Base-by-base conservation (phyloP, 768 basidiomycete species). In the Termitomyces sp. region DNA sequence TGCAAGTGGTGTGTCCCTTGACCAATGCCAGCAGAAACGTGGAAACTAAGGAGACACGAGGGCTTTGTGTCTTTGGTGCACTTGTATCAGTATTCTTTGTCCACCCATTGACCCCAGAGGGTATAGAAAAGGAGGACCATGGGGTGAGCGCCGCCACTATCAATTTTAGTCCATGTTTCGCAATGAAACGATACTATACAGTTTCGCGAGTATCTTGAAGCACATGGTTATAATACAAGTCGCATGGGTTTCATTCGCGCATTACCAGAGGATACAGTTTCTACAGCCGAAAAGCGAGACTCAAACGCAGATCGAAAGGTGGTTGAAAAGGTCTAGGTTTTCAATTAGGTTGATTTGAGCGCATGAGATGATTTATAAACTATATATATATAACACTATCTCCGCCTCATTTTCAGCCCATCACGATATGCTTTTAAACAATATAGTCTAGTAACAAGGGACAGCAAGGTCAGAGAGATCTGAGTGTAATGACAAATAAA, bases 1-100 rank as follows among this genome's bases (percentile, higher is more conserved):
- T 59, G 91, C 79, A 17, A 88, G 88, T 61, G 87, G 85, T 76
- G 57, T 23, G 60, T 39, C 17, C 9, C n/a, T 4, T 46, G 25
- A 40, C 23, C 39, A n/a, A n/a, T 35, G 7, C 11, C 41, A 10
- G 25, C 12, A 23, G 25, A n/a, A 34, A 47, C 17, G 45, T 11
- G 23, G 32, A n/a, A 8, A 0, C 52, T 23, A 28, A 10, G n/a
- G 17, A 14, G 14, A 14, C 11, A 5, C 2, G 19, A 61, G 60
- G 56, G 16, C 56, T 61, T 27, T 57, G 52, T n/a, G 21, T 61
- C 30, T 34, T 61, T 19, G 58, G 58, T 46, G 58, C 55, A 28
- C 32, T 56, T 12, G 51, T 61, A 23, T 28, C 54, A 1, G 30
- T 58, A 16, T 63, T 58, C 23, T 60, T 60, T 17, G 35, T 59